phyloP scores from a whole-genome alignment of 2,329 filamentous ascomycete species.

The Myrmaecium sp. region DNA sequence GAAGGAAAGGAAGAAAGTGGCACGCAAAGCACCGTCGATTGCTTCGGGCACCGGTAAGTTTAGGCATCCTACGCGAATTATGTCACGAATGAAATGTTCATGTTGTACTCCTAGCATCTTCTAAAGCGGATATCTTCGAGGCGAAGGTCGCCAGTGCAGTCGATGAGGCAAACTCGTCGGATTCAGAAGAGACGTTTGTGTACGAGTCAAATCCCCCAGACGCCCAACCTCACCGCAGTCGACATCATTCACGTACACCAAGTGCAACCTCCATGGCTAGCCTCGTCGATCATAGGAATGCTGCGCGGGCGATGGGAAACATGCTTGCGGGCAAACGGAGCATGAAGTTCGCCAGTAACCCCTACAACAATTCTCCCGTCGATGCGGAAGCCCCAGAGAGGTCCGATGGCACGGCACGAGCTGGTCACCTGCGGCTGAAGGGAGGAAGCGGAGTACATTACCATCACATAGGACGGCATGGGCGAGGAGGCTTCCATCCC shows the following conservation, averaged over 20 bases:
- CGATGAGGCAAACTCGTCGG: slow-evolving; percentile 88
- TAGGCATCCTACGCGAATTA: slow-evolving; percentile 6
- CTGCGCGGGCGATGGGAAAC: slow-evolving; percentile 48
- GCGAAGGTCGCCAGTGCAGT: slow-evolving; percentile 91
- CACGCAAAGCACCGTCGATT: slow-evolving; percentile 58
- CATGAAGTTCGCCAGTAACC: slow-evolving; percentile 85
- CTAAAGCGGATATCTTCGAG: slow-evolving; percentile 96
- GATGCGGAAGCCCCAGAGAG: slow-evolving; percentile 26
- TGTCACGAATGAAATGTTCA: neutral
- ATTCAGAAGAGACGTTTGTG: slow-evolving; percentile 96
- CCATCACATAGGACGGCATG: slow-evolving; percentile 66
- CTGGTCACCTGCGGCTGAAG: slow-evolving; percentile 25
- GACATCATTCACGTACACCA: slow-evolving; percentile 73
- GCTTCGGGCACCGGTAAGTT: slow-evolving; percentile 57
- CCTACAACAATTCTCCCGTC: slow-evolving; percentile 46
- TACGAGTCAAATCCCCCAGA: slow-evolving; percentile 89
- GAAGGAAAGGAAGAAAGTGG: slow-evolving; percentile 73
- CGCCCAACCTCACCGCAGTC: slow-evolving; percentile 42
- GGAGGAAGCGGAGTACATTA: slow-evolving; percentile 59
- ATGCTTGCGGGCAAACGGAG: slow-evolving; percentile 65
- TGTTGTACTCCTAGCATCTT: slow-evolving; percentile 52
- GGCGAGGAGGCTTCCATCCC: slow-evolving; percentile 52
- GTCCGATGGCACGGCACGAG: slow-evolving; percentile 20
- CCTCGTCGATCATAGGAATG: slow-evolving; percentile 41
- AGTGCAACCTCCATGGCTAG: slow-evolving; percentile 71